phyloP scores from a whole-genome alignment of 2,329 filamentous ascomycete genomes.

The Trichoderma brevicompactum region DNA sequence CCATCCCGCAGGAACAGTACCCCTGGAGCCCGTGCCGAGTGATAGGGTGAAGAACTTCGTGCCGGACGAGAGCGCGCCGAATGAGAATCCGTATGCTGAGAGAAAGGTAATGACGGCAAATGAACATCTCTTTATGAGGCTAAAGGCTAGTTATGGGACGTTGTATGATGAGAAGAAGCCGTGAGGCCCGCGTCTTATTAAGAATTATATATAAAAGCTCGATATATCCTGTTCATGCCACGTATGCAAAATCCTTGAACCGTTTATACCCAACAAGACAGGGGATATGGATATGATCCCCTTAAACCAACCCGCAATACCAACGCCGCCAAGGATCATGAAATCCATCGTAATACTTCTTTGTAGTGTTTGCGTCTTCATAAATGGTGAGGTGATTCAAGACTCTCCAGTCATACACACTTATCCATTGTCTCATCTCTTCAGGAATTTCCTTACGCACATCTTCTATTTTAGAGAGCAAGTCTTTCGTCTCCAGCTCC shows the following conservation, averaged over 20 bases:
- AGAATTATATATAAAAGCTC: background rate
- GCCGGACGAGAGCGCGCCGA: slow-evolving; percentile 39
- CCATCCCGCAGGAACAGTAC: slow-evolving; percentile 60
- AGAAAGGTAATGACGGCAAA: slow-evolving; percentile 64
- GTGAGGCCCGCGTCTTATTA: background rate
- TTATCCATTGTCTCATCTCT: slow-evolving; percentile 44
- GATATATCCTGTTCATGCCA: background rate
- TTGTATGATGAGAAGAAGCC: slow-evolving; percentile 53
- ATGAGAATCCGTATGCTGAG: slow-evolving; percentile 54
- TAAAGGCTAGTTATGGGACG: slow-evolving; percentile 62
- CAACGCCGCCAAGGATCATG: slow-evolving; percentile 51
- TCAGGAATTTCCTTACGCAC: slow-evolving; percentile 37
- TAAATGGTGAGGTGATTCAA: slow-evolving; percentile 47
- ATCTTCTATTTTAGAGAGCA: slow-evolving; percentile 43
- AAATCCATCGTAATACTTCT: slow-evolving; percentile 43
- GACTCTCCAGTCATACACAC: slow-evolving; percentile 54
- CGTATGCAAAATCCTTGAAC: background rate
- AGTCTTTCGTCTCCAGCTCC: slow-evolving; percentile 39
- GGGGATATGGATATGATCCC: background rate
- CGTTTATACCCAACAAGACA: background rate
- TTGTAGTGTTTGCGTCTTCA: slow-evolving; percentile 42
- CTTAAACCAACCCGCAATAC: slow-evolving; percentile 49
- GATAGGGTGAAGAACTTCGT: slow-evolving; percentile 54
- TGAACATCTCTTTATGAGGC: slow-evolving; percentile 65
- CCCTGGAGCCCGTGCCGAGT: slow-evolving; percentile 64